These are phyloP conservation scores for Pharnaceum exiguum DNA, from an alignment of 148 eudicot species.

Conservation along the genomic window DNA sequence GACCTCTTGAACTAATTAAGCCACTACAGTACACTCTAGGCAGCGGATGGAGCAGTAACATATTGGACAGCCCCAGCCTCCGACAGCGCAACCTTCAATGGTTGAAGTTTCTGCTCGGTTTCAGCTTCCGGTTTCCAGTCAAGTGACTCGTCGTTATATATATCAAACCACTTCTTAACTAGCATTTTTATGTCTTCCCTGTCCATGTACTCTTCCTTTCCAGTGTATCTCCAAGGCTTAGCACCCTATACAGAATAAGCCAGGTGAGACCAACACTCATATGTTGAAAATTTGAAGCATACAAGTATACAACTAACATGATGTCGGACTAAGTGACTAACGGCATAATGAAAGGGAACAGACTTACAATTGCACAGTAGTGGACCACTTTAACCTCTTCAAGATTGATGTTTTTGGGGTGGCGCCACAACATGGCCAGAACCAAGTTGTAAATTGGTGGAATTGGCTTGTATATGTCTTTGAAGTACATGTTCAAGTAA, in stretches of 20 bases:
- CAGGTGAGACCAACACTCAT: background rate
- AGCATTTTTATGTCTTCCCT: slow-evolving; percentile 42
- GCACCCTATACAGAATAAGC: slow-evolving; percentile 18
- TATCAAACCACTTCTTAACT: slow-evolving; percentile 39
- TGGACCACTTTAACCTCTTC: slow-evolving; percentile 41
- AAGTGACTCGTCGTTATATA: slow-evolving; percentile 33
- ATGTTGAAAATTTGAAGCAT: background rate
- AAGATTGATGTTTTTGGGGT: slow-evolving; percentile 32
- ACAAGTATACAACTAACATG: too few species aligned
- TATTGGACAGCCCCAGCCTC: slow-evolving; percentile 21
- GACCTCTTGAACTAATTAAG: too few species aligned
- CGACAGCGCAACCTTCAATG: slow-evolving; percentile 23
- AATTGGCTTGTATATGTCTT: slow-evolving; percentile 34
- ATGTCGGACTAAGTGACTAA: too few species aligned
- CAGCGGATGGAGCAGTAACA: slow-evolving; percentile 42
- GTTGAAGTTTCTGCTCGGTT: slow-evolving; percentile 1
- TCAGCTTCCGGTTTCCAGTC: slow-evolving; percentile 19
- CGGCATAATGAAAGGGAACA: background rate
- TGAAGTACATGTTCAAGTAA: slow-evolving; percentile 46
- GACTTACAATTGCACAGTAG: slow-evolving; percentile 40
- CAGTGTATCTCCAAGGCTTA: slow-evolving; percentile 44
- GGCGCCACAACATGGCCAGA: slow-evolving; percentile 50
- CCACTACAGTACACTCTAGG: slow-evolving; percentile 15
- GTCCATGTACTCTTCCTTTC: slow-evolving; percentile 41
- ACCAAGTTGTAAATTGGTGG: slow-evolving; percentile 38